Evolutionary conservation across 139 green algal species (phyloP).

Genomic region (Microglena sp.): DNA sequence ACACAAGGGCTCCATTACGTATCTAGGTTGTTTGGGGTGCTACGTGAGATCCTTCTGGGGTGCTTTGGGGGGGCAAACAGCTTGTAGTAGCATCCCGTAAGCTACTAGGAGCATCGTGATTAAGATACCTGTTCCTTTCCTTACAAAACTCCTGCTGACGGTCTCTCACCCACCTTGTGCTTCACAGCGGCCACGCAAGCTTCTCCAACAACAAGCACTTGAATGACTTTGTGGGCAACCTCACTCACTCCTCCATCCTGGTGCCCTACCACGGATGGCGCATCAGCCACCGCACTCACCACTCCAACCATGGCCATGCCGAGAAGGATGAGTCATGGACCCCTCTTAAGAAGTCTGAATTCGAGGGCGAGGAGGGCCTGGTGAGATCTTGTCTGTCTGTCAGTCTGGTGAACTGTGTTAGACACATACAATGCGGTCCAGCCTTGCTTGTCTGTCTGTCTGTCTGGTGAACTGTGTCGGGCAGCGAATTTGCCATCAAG

Average conservation of each 20-base stretch:
- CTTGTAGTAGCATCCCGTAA: too few relatives aligned
- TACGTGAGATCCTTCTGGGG: too few relatives aligned
- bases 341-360: conserved; percentile 53
- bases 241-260: conserved; percentile 85
- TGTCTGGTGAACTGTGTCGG: too few relatives aligned
- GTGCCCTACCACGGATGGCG: conserved; percentile 93
- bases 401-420: not conserved
- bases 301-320: conserved; percentile 87
- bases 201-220: conserved; percentile 84
- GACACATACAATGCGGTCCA: too few relatives aligned
- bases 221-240: conserved; percentile 86
- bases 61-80: too few relatives aligned
- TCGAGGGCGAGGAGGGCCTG: conserved; percentile 45
- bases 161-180: too few relatives aligned
- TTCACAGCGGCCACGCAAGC: conserved; percentile 81
- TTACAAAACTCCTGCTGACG: not conserved
- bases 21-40: too few relatives aligned
- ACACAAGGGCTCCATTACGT: too few relatives aligned
- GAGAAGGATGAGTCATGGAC: conserved; percentile 94
- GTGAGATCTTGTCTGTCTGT: conserved; percentile 22
- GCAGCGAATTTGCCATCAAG: too few relatives aligned
- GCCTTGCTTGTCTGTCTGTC: too few relatives aligned
- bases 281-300: conserved; percentile 84
- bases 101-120: not conserved
- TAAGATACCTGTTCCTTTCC: not conserved